Evolutionary conservation across 2,329 filamentous ascomycete genomes (phyloP).

Genomic region (Fusarium nelsonii): DNA sequence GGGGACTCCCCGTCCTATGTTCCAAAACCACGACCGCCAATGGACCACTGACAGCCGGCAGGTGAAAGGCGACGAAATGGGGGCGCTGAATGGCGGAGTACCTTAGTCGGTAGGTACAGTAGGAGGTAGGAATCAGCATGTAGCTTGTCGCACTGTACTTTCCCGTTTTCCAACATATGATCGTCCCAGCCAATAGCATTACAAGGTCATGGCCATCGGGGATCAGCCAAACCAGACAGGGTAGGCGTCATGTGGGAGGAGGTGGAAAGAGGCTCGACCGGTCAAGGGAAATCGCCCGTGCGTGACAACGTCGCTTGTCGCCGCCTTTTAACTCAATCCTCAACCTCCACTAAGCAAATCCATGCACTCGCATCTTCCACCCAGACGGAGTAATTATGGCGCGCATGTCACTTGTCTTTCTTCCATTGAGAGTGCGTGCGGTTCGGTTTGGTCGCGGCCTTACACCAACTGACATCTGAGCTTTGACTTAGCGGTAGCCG

Average conservation of each 20-base stretch:
- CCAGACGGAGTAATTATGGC: conserved; percentile 34
- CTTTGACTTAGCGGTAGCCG: conserved; percentile 29
- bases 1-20: conserved; percentile 10
- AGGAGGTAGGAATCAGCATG: not conserved
- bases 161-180: conserved; percentile 10
- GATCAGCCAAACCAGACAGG: conserved; percentile 8
- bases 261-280: conserved; percentile 35
- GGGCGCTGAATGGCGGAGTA: conserved; percentile 36
- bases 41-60: conserved; percentile 23
- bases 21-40: not conserved
- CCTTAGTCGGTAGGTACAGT: not conserved
- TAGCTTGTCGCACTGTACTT: conserved; percentile 1
- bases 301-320: conserved; percentile 45
- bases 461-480: conserved; percentile 23
- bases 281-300: conserved; percentile 39
- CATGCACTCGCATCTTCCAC: conserved; percentile 43
- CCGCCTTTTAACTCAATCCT: conserved; percentile 35
- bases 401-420: conserved; percentile 16
- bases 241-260: conserved; percentile 34
- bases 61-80: conserved; percentile 19
- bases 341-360: conserved; percentile 24
- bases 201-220: conserved; percentile 1
- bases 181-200: conserved; percentile 23
- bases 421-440: conserved; percentile 5
- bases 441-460: conserved; percentile 12